Conservation (phyloP, 2,329 filamentous ascomycete species). For the Talaromyces sp. region DNA sequence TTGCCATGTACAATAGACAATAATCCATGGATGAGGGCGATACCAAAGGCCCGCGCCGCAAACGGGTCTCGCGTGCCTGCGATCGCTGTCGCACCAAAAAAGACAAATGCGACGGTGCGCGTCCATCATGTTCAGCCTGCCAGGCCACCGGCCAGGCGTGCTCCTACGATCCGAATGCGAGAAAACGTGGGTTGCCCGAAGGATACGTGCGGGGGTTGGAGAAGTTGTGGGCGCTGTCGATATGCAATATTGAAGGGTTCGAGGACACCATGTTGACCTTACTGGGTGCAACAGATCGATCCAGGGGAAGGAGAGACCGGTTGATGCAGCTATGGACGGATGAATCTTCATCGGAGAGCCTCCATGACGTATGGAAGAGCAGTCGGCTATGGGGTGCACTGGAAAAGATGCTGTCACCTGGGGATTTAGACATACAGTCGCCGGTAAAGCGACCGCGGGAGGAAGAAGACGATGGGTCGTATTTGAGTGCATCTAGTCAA, state of each 20-base stretch:
- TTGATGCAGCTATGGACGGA: slow-evolving; percentile 41
- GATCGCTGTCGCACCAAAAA: slow-evolving; percentile 46
- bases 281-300: slow-evolving; percentile 35
- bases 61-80: slow-evolving; percentile 47
- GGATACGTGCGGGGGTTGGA: slow-evolving; percentile 47
- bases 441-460: slow-evolving; percentile 36
- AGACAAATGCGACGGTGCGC: slow-evolving; percentile 45
- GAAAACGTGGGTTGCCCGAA: slow-evolving; percentile 46
- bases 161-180: slow-evolving; percentile 43
- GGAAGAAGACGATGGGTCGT: slow-evolving; percentile 23
- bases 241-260: slow-evolving; percentile 44
- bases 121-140: slow-evolving; percentile 44
- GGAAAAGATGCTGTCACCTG: slow-evolving; percentile 40
- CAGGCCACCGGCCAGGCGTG: slow-evolving; percentile 39
- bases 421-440: slow-evolving; percentile 24
- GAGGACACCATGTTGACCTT: slow-evolving; percentile 41
- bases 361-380: slow-evolving; percentile 46
- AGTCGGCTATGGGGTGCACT: slow-evolving; percentile 38
- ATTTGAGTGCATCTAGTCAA: slow-evolving; percentile 19
- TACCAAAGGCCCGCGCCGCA: slow-evolving; percentile 37
- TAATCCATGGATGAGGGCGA: slow-evolving; percentile 39
- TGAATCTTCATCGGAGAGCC: slow-evolving; percentile 38
- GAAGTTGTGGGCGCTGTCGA: slow-evolving; percentile 44
- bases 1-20: slow-evolving; percentile 26
- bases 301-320: slow-evolving; percentile 29